Percentiles rank a stretch among this genome's conserved stretches.
These are phyloP conservation scores for Kwoniella shandongensis DNA, from an alignment of 768 basidiomycete genomes.

Conservation along the genomic window DNA sequence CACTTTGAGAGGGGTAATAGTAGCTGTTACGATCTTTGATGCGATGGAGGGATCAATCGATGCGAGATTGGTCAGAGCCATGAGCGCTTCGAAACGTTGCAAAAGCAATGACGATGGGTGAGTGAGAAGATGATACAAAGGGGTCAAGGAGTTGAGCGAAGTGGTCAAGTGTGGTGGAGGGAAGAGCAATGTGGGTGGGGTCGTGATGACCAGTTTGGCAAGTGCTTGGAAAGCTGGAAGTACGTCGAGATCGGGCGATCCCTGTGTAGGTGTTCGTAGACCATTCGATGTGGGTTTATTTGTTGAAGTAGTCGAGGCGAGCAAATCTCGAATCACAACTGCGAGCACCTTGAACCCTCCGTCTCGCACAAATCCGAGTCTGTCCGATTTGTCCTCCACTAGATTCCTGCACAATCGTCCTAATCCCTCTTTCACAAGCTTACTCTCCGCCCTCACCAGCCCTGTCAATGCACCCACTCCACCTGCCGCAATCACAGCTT, in stretches of 20 bases:
- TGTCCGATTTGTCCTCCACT: constrained; percentile 72
- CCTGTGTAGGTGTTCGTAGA: neutral
- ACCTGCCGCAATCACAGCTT: constrained; percentile 63
- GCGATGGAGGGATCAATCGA: constrained; percentile 70
- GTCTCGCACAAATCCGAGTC: constrained; percentile 72
- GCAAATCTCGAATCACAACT: constrained; percentile 35
- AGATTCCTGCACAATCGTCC: constrained; percentile 69
- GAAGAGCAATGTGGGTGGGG: constrained; percentile 85
- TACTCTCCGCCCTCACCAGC: constrained; percentile 65
- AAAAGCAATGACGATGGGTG: constrained; percentile 69
- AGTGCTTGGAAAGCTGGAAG: constrained; percentile 75
- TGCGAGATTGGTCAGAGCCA: constrained; percentile 94
- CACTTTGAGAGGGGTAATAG: constrained; percentile 14
- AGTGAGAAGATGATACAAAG: constrained; percentile 71
- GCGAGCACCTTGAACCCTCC: constrained; percentile 69
- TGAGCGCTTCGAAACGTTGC: constrained; percentile 86
- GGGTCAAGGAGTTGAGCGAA: constrained; percentile 73
- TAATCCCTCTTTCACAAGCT: constrained; percentile 61
- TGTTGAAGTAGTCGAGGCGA: constrained; percentile 60
- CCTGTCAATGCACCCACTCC: constrained; percentile 65
- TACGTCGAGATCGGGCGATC: constrained; percentile 11
- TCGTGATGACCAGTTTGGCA: constrained; percentile 88
- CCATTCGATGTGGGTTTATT: constrained; percentile 53
- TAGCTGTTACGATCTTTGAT: constrained; percentile 61
- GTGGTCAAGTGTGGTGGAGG: constrained; percentile 75